These are phyloP conservation scores for Sphaceloma murrayae DNA, from an alignment of 2,329 filamentous ascomycete species.

Conservation along the genomic window DNA sequence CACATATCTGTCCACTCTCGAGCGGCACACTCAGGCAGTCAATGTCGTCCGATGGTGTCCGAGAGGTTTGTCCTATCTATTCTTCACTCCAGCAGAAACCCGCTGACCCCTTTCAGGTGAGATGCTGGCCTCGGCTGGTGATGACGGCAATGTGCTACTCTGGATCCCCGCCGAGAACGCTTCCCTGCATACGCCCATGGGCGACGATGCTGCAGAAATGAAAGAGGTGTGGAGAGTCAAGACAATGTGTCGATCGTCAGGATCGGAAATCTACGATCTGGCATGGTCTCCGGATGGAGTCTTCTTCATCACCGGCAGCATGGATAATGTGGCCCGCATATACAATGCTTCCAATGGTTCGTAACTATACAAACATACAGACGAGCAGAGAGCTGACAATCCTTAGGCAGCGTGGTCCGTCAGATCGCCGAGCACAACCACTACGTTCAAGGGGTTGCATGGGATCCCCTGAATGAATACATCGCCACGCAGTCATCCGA, in stretches of 20 bases:
- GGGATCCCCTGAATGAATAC: conserved; percentile 97
- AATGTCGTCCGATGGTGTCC: conserved; percentile 97
- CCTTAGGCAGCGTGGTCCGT: conserved; percentile 57
- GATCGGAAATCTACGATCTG: conserved; percentile 94
- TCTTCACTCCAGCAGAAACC: conserved; percentile 7
- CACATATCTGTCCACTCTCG: conserved; percentile 81
- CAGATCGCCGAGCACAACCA: conserved; percentile 97
- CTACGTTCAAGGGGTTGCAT: conserved; percentile 95
- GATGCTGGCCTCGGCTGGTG: conserved; percentile 84
- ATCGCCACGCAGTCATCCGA: conserved; percentile 97
- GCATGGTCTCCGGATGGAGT: conserved; percentile 97
- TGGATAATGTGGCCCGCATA: conserved; percentile 97
- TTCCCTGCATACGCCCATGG: conserved; percentile 54
- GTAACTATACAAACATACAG: conserved; percentile 22
- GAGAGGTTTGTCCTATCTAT: conserved; percentile 53
- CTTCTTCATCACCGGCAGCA: conserved; percentile 96
- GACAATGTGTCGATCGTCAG: conserved; percentile 92
- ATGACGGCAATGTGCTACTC: conserved; percentile 92
- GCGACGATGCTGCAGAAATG: conserved; percentile 78
- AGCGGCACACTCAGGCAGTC: conserved; percentile 92
- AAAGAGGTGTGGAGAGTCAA: conserved; percentile 96
- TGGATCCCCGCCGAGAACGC: conserved; percentile 84
- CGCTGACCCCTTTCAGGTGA: conserved; percentile 55
- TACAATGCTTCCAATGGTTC: conserved; percentile 87
- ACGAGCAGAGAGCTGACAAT: conserved; percentile 19